These are phyloP conservation scores for Fusarium haematococcum DNA, from an alignment of 2,329 filamentous ascomycete species.

Conservation along the genomic window DNA sequence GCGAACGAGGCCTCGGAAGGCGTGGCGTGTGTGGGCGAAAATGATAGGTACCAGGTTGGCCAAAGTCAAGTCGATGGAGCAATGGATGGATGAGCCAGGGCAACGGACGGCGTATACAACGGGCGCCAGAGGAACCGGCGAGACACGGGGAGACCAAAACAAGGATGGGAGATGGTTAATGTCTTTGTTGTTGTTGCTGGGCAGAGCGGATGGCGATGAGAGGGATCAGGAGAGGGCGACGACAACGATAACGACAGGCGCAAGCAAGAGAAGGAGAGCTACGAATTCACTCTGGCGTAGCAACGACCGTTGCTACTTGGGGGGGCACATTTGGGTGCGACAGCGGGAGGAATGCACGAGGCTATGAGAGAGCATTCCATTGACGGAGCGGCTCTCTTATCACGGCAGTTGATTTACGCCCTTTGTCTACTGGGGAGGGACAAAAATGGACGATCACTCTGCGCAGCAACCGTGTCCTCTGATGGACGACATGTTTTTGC, in stretches of 20 bases:
- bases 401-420: slow-evolving; percentile 25
- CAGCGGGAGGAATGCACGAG: slow-evolving; percentile 45
- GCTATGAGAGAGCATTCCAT: slow-evolving; percentile 47
- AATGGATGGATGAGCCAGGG: slow-evolving; percentile 32
- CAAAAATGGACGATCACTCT: slow-evolving; percentile 25
- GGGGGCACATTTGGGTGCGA: slow-evolving; percentile 31
- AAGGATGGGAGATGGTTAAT: slow-evolving; percentile 10
- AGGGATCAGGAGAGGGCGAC: background rate
- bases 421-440: slow-evolving; percentile 26
- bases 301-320: slow-evolving; percentile 39
- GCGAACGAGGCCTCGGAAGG: slow-evolving; percentile 38
- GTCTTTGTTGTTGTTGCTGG: slow-evolving; percentile 13
- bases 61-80: slow-evolving; percentile 41
- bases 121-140: slow-evolving; percentile 40
- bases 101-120: slow-evolving; percentile 12
- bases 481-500: background rate
- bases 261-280: slow-evolving; percentile 16
- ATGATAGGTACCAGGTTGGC: slow-evolving; percentile 15
- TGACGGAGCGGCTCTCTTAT: slow-evolving; percentile 23
- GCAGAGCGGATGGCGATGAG: background rate
- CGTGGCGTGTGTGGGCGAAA: slow-evolving; percentile 30
- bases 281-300: slow-evolving; percentile 40
- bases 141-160: slow-evolving; percentile 34
- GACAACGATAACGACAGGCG: background rate
- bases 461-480: slow-evolving; percentile 14